These are phyloP conservation scores for Neoscytalidium dimidiatum DNA, from an alignment of 2,329 filamentous ascomycete genomes.

Conservation along the genomic window DNA sequence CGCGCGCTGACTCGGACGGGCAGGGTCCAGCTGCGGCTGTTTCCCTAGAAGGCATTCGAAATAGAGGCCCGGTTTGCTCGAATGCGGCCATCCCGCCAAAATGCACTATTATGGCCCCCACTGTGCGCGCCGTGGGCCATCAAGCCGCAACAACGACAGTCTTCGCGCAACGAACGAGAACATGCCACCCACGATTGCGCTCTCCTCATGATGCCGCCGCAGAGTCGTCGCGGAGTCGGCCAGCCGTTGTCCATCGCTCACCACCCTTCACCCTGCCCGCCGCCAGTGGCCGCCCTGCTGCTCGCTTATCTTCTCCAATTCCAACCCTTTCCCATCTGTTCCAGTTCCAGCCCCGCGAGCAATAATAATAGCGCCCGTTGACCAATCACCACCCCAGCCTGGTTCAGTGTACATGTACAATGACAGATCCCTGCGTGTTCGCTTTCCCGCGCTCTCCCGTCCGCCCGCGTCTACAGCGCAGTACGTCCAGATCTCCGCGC, in stretches of 20 bases:
- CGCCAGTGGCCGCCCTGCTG: neutral
- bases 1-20: constrained; percentile 6
- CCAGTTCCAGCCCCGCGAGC: neutral
- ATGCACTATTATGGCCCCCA: constrained; percentile 3
- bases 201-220: too few relatives aligned
- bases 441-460: neutral
- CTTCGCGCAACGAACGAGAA: neutral
- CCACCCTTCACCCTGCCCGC: neutral
- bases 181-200: neutral
- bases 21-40: constrained; percentile 13
- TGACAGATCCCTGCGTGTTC: neutral
- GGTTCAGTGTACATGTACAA: neutral
- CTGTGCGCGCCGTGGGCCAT: neutral
- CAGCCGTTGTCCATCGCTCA: neutral
- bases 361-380: neutral
- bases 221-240: neutral
- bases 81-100: neutral
- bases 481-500: neutral
- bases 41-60: constrained; percentile 2
- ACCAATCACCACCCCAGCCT: neutral
- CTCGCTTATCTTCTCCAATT: constrained; percentile 10
- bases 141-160: neutral
- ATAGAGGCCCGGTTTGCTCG: constrained; percentile 5
- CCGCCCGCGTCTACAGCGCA: neutral
- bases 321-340: too few relatives aligned